Evolutionary conservation across 1,284 basidiomycete species (phyloP), one percentile per base, ranked within the genome.

Genomic region (Sutorius eximius): DNA sequence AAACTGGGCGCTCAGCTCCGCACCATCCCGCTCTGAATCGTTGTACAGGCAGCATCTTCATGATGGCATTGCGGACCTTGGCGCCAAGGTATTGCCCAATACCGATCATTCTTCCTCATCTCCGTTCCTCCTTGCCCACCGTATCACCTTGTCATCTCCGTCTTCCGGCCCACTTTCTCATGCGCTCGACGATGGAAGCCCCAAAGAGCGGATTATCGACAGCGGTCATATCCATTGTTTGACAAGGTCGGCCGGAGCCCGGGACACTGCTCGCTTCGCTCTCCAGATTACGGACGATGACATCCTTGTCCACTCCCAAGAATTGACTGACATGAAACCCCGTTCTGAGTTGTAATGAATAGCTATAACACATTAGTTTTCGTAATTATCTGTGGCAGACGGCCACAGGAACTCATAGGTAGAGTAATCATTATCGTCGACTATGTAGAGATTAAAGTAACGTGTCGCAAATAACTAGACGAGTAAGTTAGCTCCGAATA

Each of bases 1-100:
- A 3, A 89, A 84, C 64, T 88, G 87, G 86, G 85, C 77, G 24
- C 73, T 88, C 42, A 73, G 73, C 56, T 67, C 71, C 34, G 61
- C 68, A 32, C 49, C 56, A 44, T 53, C 64, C 38, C 61, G 63
- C 42, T 61, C 62, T 13, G 60, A 64, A 50, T 70, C 70, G 32
- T 71, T 77, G 56, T 83, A 80, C 67, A 77, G 70, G 55, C 85
- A 82, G 60, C 81, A 81, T 66, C 76, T 85, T 49, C 71, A 74
- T 51, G 64, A 58, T 49, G 53, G 34, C 50, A 52, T 58, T 56
- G 32, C 58, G 13, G 51, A 49, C 41, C 53, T 58, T 59, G 65
- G 55, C 55, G 57, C 56, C 57, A 59, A 61, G 57, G 37, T 11
- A 30, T 43, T 46, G 27, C 15, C 16, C 45, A 49, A 51, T 18